These are phyloP conservation scores for Pholiota conissans DNA, from an alignment of 768 basidiomycete species.

Conservation along the genomic window DNA sequence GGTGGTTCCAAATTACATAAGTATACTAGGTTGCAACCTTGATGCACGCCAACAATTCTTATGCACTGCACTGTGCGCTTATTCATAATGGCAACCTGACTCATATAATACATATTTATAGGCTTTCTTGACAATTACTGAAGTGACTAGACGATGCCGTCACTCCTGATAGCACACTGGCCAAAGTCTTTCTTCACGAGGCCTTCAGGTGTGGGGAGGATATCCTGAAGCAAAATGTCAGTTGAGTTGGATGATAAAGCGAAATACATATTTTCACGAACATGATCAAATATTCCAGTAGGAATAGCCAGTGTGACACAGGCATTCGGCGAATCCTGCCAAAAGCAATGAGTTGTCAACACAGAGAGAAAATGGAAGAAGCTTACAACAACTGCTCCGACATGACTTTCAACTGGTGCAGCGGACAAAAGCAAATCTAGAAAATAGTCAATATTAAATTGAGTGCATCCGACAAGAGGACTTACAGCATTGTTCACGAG, in stretches of 20 bases:
- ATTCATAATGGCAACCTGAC: neutral
- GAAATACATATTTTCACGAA: conserved; percentile 30
- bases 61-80: too few species aligned
- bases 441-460: neutral
- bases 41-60: too few species aligned
- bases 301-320: conserved; percentile 76
- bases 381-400: conserved; percentile 68
- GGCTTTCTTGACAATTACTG: neutral
- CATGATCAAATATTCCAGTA: conserved; percentile 76
- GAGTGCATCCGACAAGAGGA: neutral
- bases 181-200: conserved; percentile 59
- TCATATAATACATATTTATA: neutral
- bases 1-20: too few species aligned
- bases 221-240: conserved; percentile 44
- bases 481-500: conserved; percentile 76
- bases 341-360: neutral
- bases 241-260: neutral
- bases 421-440: conserved; percentile 67
- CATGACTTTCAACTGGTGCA: conserved; percentile 68
- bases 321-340: conserved; percentile 73
- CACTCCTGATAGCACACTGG: conserved; percentile 66
- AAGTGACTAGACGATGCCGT: conserved; percentile 19
- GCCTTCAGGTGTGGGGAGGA: conserved; percentile 64
- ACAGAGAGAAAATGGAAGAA: neutral
- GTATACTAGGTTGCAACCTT: too few species aligned